Conservation (phyloP, 345 rosid species). For the Psidium guajava region DNA sequence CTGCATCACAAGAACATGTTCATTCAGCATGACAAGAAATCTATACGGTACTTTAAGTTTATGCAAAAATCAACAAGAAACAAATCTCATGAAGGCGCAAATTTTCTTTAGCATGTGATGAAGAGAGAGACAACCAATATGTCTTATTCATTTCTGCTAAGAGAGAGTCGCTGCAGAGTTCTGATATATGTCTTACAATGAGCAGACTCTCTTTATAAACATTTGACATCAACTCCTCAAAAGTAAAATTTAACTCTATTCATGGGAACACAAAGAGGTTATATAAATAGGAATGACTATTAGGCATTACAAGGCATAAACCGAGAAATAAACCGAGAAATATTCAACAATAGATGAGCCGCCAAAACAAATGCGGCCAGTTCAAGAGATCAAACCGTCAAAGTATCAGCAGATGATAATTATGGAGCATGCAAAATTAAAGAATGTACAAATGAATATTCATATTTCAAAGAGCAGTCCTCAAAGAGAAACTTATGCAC, state of each 20-base stretch:
- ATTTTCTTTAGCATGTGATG: neutral
- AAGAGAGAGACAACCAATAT: neutral
- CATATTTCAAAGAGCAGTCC: neutral
- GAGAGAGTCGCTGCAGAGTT: neutral
- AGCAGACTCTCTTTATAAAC: neutral
- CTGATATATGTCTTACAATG: neutral
- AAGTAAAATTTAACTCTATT: neutral
- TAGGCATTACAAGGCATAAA: neutral
- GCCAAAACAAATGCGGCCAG: neutral
- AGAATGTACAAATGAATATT: neutral
- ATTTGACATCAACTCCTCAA: neutral
- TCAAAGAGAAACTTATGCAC: neutral
- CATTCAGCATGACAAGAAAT: neutral
- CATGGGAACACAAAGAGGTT: neutral
- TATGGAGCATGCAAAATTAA: neutral
- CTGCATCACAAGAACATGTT: constrained; percentile 24
- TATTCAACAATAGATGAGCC: neutral
- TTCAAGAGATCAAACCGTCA: neutral
- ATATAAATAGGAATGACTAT: neutral
- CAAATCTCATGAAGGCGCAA: neutral
- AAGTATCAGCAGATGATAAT: neutral
- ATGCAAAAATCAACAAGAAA: neutral
- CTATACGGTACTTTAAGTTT: neutral
- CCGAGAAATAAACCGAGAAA: neutral
- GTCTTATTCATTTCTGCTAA: neutral